phyloP scores from a whole-genome alignment of 352 stramenopile species.

The Phytophthora sansomeana region DNA sequence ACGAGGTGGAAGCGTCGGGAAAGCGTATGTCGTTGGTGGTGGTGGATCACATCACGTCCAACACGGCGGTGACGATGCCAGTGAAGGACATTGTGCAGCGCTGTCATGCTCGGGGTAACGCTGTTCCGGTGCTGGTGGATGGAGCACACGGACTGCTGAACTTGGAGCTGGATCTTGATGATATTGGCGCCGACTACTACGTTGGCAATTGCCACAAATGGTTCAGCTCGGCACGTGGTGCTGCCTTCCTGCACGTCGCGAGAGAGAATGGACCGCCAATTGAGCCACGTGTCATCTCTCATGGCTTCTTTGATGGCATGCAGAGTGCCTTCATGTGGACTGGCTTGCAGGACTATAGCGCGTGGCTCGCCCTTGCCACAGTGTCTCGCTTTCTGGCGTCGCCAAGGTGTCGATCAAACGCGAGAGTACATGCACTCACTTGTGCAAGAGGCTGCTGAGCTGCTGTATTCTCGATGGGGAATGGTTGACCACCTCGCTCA shows the following conservation, averaged over 20 bases:
- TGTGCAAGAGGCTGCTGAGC: slow-evolving; percentile 54
- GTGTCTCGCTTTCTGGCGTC: slow-evolving; percentile 88
- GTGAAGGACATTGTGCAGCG: slow-evolving; percentile 77
- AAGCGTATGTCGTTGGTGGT: slow-evolving; percentile 72
- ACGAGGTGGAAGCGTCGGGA: slow-evolving; percentile 37
- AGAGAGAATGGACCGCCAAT: slow-evolving; percentile 27
- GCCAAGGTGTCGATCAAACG: slow-evolving; percentile 48
- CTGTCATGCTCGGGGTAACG: slow-evolving; percentile 46
- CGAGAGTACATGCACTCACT: slow-evolving; percentile 77
- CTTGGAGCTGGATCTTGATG: slow-evolving; percentile 71
- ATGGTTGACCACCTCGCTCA: slow-evolving; percentile 54
- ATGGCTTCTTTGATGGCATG: slow-evolving; percentile 91
- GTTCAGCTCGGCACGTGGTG: slow-evolving; percentile 90
- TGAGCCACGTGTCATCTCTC: slow-evolving; percentile 89
- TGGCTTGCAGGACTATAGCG: slow-evolving; percentile 92
- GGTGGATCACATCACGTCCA: slow-evolving; percentile 95
- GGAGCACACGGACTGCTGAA: slow-evolving; percentile 93
- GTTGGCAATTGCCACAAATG: slow-evolving; percentile 96
- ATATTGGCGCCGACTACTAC: slow-evolving; percentile 92
- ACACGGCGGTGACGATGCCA: slow-evolving; percentile 91
- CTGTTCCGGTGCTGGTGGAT: slow-evolving; percentile 88
- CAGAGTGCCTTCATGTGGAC: slow-evolving; percentile 94
- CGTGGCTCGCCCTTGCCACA: slow-evolving; percentile 87
- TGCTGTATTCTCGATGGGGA: slow-evolving; percentile 67
- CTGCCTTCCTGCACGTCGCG: slow-evolving; percentile 88